Conservation (phyloP, 2,329 filamentous ascomycete species). For the Alternaria alternata region DNA sequence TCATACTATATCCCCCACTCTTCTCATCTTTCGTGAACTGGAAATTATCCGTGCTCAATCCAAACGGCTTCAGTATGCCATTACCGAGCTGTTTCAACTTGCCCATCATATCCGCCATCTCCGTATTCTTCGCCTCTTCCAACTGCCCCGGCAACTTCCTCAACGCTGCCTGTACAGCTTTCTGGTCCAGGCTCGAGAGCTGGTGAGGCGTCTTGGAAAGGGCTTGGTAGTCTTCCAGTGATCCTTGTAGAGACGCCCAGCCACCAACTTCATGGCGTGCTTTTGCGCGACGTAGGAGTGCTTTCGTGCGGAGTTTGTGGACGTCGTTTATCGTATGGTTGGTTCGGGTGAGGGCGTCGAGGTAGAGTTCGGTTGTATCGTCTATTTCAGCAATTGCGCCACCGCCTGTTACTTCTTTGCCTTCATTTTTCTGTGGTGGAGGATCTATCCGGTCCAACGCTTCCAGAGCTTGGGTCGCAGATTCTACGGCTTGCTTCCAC, state of each 20-base stretch:
- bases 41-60: slow-evolving; percentile 92
- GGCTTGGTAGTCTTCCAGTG: slow-evolving; percentile 79
- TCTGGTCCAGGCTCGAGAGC: slow-evolving; percentile 71
- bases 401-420: slow-evolving; percentile 58
- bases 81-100: slow-evolving; percentile 94
- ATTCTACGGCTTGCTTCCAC: slow-evolving; percentile 82
- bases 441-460: slow-evolving; percentile 70
- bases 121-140: slow-evolving; percentile 81
- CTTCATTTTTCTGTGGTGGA: slow-evolving; percentile 26
- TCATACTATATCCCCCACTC: slow-evolving; percentile 92
- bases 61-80: slow-evolving; percentile 90
- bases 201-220: slow-evolving; percentile 65
- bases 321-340: slow-evolving; percentile 64
- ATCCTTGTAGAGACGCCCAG: slow-evolving; percentile 81
- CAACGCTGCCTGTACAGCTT: slow-evolving; percentile 72
- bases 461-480: slow-evolving; percentile 76
- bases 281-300: slow-evolving; percentile 79
- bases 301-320: slow-evolving; percentile 80
- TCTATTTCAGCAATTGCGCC: slow-evolving; percentile 69
- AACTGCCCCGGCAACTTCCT: slow-evolving; percentile 70
- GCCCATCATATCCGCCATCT: slow-evolving; percentile 97
- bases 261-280: slow-evolving; percentile 75
- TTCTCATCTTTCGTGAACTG: slow-evolving; percentile 91
- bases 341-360: slow-evolving; percentile 43
- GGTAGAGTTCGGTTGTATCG: slow-evolving; percentile 52